Base-by-base conservation (phyloP, 495 filamentous ascomycete species). In the Gamarada debralockiae region DNA sequence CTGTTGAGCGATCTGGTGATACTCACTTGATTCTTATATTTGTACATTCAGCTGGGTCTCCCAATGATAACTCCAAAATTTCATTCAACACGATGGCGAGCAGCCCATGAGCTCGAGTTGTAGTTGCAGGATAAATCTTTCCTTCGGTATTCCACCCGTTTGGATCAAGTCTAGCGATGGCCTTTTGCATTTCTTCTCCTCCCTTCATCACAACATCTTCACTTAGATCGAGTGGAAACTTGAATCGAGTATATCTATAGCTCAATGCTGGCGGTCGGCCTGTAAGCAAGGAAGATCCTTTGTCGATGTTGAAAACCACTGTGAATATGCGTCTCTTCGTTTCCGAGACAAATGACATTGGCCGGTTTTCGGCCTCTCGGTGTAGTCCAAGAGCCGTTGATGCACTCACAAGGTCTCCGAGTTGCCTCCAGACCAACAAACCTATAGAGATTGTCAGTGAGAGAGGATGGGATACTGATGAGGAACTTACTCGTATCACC, bases 401-500 rank as follows among this genome's bases (percentile, higher is more conserved):
- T 10, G 51, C 48, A 49, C 44, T 53, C 4, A 56, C 52, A 14
- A 62, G 52, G 44, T 62, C 59, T 34, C 59, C 59, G 8, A 58
- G 27, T 38, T 56, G 55, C 36, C 59, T 48, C 59, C 59, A 62
- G 8, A 56, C 48, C 8, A 62, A 49, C 39, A 62, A 43, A 29
- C 59, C 56, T 62, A 47, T 18, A 50, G 13, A n/a, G 17, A 3
- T 24, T 9, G 22, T 38, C 29, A 9, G 4, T 24, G 12, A 27
- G 17, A 23, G 25, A 34, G 17, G 10, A 10, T 29, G 27, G 27
- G 27, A 6, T 39, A 7, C n/a, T n/a, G n/a, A n/a, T n/a, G n/a
- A 4, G 18, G 4, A 7, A 63, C 60, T 57, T 48, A 63, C 60
- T 57, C 9, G 49, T 55, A 58, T 64, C 61, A 4, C 61, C 60